Base-by-base conservation (phyloP, 1,284 basidiomycete species). In the Moesziomyces globuligerus region DNA sequence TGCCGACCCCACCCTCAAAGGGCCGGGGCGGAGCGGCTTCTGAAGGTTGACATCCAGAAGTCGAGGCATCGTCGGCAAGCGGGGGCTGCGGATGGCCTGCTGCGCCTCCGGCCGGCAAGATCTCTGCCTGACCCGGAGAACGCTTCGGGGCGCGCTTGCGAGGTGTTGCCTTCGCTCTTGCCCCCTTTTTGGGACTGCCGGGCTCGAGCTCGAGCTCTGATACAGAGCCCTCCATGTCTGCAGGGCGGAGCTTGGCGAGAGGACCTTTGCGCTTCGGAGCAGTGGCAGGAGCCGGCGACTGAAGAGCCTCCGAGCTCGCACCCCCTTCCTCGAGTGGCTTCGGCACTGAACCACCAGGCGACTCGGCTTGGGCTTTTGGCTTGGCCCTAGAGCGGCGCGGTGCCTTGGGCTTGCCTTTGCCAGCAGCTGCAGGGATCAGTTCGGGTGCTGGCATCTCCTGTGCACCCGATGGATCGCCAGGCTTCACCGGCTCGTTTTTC, bases 201-300 rank as follows among this genome's bases (percentile, higher is more conserved):
- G 62, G 47, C 10, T 59, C 62, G 18, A 59, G 48, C 44, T 59
- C 62, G 7, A 66, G 56, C 50, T 66, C 62, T 10, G 62, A 59
- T 11, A 66, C 37, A 13, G 55, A 34, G 6, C 42, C 62, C 28
- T 55, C 56, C 26, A 48, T 36, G 29, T 59, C 51, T 8, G 62
- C 55, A 20, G 56, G 55, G 4, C 40, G 47, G 26, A 59, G 39
- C 28, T 55, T 49, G 9, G 62, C 62, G 8, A 59, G 15, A 17
- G 39, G 62, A 7, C 56, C 51, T 28, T 66, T 66, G 13, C 21
- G 48, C 23, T 43, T 57, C 5, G 17, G 18, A 15, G 39, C 21
- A 13, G 23, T 32, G 21, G 28, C n/a, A 25, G 38, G 15, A 20
- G 21, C 7, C 28, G 17, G 7, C 29, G 29, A 15, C 9, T 32